Evolutionary conservation across 176 grass and related monocot genomes (phyloP), one percentile per base, ranked within the genome.

Genomic region (Cocos nucifera): DNA sequence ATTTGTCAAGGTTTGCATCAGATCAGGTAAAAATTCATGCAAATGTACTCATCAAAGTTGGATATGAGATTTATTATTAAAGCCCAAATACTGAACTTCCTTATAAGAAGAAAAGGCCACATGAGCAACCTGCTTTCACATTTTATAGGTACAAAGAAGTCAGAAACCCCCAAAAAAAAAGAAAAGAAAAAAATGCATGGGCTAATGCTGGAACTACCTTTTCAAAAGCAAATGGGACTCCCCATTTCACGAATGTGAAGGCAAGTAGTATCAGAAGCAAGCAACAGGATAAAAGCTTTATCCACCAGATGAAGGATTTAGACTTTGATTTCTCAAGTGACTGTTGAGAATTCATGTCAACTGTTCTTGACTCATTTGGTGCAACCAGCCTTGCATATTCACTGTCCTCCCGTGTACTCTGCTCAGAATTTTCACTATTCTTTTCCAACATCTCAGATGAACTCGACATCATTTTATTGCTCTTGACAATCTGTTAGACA

Each of bases 161-260:
- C 28, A 35, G 17, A 62, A 29, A 62, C 14, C 1, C 16, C 1
- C 1, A 23, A 23, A 17, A 58, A 5, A 32, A 70, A 39, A n/a
- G n/a, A n/a, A n/a, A n/a, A n/a, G n/a, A 10, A 18, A 44, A 10
- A 3, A 53, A 22, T 17, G 35, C 15, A 54, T 24, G 1, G 28
- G 58, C 0, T 30, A 69, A 21, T 24, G 10, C 7, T 8, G 10
- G 10, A 50, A 51, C 22, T 73, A 97, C 93, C 93, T 98, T 98
- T 35, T 98, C 66, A 52, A 89, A 98, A 18, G 81, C n/a, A 70
- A 92, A 73, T 29, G 93, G 87, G 6, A 98, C n/a, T 14, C 87
- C 93, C 84, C 81, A 92, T 72, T 81, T 85, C 62, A 88, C 51
- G 56, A 85, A 82, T 15, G 59, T 52, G 71, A 67, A 98, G 51